A percentile compares a stretch with the other conserved stretches of the same genome.
Evolutionary conservation across 1,284 basidiomycete genomes (phyloP).

Genomic region (Nidula niveotomentosa): DNA sequence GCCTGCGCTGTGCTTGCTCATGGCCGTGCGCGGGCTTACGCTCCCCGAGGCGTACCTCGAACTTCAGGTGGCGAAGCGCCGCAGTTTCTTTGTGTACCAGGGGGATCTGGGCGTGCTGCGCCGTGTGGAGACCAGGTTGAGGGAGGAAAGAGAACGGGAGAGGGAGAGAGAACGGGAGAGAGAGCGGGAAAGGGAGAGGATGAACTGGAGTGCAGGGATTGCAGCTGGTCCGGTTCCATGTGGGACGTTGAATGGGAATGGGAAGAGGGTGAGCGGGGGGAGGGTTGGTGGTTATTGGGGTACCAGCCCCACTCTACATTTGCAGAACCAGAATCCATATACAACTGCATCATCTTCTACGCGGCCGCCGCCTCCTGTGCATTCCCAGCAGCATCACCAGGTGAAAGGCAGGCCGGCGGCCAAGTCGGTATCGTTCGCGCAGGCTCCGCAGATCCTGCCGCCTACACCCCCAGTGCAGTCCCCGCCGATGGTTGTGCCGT

Average conservation of each 20-base stretch:
- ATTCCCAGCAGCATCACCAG: slow-evolving; percentile 3
- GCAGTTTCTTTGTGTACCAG: slow-evolving; percentile 92
- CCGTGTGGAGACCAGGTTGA: slow-evolving; percentile 67
- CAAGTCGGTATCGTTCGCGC: slow-evolving; percentile 50
- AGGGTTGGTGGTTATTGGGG: not conserved
- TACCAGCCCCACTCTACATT: no score
- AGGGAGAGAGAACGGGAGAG: slow-evolving; percentile 29
- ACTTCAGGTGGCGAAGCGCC: slow-evolving; percentile 72
- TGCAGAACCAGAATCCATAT: no score
- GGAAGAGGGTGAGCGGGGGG: slow-evolving; percentile 23
- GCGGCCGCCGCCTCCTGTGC: slow-evolving; percentile 5
- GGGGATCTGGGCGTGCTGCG: slow-evolving; percentile 78
- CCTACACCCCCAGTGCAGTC: slow-evolving; percentile 10
- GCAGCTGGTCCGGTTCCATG: slow-evolving; percentile 2
- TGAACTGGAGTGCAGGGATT: slow-evolving; percentile 9
- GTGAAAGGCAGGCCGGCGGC: slow-evolving; percentile 38
- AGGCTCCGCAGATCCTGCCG: slow-evolving; percentile 18
- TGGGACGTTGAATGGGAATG: slow-evolving; percentile 28
- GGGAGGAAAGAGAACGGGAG: slow-evolving; percentile 41
- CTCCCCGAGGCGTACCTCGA: slow-evolving; percentile 91
- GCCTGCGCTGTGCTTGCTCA: slow-evolving; percentile 85
- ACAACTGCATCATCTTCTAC: not conserved
- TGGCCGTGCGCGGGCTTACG: slow-evolving; percentile 71
- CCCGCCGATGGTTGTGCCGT: slow-evolving; percentile 21
- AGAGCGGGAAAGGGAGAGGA: slow-evolving; percentile 20